These are phyloP conservation scores for Penicillium sp. DNA, from an alignment of 2,329 filamentous ascomycete species.

Conservation along the genomic window DNA sequence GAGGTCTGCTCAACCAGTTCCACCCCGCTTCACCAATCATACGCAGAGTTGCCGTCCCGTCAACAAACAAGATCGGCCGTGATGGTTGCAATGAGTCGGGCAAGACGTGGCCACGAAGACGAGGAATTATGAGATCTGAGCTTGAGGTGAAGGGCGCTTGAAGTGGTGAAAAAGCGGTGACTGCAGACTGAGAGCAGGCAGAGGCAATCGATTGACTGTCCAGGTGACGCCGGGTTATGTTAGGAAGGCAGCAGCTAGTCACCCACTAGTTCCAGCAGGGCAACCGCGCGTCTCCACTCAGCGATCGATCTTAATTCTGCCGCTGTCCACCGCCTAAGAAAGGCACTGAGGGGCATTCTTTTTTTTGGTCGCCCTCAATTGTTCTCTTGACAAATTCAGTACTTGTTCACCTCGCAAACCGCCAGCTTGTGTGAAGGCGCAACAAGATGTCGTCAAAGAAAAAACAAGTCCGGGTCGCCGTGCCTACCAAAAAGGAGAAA, in stretches of 20 bases:
- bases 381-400: background rate
- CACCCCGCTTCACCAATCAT: slow-evolving; percentile 17
- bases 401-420: background rate
- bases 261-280: background rate
- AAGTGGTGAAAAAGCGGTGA: background rate
- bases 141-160: background rate
- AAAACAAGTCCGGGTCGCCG: slow-evolving; percentile 17
- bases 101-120: background rate
- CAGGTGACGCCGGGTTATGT: slow-evolving; percentile 14
- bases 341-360: slow-evolving; percentile 4
- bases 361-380: background rate
- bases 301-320: background rate
- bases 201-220: background rate
- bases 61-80: background rate
- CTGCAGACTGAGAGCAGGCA: background rate
- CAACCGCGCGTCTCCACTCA: slow-evolving; percentile 3
- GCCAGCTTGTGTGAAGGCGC: background rate
- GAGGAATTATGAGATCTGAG: background rate
- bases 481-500: slow-evolving; percentile 30
- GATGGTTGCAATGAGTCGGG: background rate
- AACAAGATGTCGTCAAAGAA: background rate
- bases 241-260: background rate
- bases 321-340: background rate
- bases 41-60: slow-evolving; percentile 4
- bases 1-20: slow-evolving; percentile 3